phyloP scores from a whole-genome alignment of 1,139 yeast genomes.

The Arxiozyma telluris region DNA sequence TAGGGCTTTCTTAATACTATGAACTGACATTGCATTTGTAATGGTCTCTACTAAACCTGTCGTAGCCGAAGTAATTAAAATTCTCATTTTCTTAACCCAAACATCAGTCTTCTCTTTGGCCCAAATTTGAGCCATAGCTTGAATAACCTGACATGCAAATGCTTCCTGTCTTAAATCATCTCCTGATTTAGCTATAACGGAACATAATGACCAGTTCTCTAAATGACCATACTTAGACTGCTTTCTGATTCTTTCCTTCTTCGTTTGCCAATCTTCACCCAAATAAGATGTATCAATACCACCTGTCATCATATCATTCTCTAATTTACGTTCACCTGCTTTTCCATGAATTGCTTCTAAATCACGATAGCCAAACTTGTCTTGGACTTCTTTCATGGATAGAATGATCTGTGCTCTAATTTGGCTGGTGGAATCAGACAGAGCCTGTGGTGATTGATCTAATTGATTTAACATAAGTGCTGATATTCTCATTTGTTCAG shows the following conservation, averaged over 20 bases:
- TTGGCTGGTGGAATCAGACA: slow-evolving; percentile 58
- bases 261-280: slow-evolving; percentile 88
- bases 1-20: slow-evolving; percentile 84
- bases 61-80: slow-evolving; percentile 78
- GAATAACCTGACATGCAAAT: slow-evolving; percentile 88
- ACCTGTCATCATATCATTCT: slow-evolving; percentile 78
- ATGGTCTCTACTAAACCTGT: slow-evolving; percentile 93
- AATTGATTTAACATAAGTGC: slow-evolving; percentile 88
- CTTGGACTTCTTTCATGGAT: slow-evolving; percentile 84
- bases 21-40: slow-evolving; percentile 85
- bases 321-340: slow-evolving; percentile 87
- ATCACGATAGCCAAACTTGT: slow-evolving; percentile 46
- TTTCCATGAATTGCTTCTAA: slow-evolving; percentile 51
- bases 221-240: slow-evolving; percentile 76
- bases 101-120: slow-evolving; percentile 51
- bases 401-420: slow-evolving; percentile 72
- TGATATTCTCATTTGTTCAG: slow-evolving; percentile 92
- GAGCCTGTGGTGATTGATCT: slow-evolving; percentile 58
- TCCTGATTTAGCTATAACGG: slow-evolving; percentile 93
- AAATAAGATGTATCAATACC: slow-evolving; percentile 53
- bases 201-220: slow-evolving; percentile 87
- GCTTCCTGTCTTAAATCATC: slow-evolving; percentile 95
- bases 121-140: slow-evolving; percentile 83
- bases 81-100: slow-evolving; percentile 92
- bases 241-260: slow-evolving; percentile 67